These are phyloP conservation scores for Phialemoniopsis sp. DNA, from an alignment of 2,329 filamentous ascomycete genomes.

Conservation along the genomic window DNA sequence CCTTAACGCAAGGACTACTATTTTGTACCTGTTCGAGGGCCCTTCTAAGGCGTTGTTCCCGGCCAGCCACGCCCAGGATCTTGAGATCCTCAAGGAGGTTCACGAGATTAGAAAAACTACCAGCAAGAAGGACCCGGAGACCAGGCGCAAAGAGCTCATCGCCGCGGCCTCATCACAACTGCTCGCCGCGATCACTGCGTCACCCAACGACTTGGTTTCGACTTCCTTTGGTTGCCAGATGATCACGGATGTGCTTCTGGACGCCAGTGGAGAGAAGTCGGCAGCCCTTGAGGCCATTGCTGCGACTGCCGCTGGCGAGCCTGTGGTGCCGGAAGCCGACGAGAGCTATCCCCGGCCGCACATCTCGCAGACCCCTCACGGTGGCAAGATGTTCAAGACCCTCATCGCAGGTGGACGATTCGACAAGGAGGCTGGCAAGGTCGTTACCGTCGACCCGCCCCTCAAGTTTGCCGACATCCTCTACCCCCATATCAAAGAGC, in stretches of 20 bases:
- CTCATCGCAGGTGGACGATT: slow-evolving; percentile 87
- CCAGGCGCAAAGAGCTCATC: slow-evolving; percentile 72
- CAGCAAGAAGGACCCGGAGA: slow-evolving; percentile 85
- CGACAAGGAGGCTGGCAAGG: slow-evolving; percentile 66
- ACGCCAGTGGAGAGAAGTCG: slow-evolving; percentile 70
- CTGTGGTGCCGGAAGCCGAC: slow-evolving; percentile 32
- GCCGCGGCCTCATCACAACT: slow-evolving; percentile 70
- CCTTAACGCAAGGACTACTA: slow-evolving; percentile 58
- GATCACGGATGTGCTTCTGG: slow-evolving; percentile 76
- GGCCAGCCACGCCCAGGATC: slow-evolving; percentile 57
- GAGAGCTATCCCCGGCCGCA: slow-evolving; percentile 40
- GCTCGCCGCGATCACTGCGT: slow-evolving; percentile 66
- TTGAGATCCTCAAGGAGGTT: slow-evolving; percentile 71
- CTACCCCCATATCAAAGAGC: slow-evolving; percentile 74
- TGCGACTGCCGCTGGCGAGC: slow-evolving; percentile 55
- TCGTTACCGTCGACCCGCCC: slow-evolving; percentile 69
- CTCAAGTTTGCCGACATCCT: slow-evolving; percentile 77
- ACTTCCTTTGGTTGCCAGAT: slow-evolving; percentile 85
- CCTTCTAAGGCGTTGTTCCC: slow-evolving; percentile 59
- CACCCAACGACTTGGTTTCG: slow-evolving; percentile 63
- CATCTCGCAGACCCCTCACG: slow-evolving; percentile 56
- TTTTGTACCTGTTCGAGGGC: slow-evolving; percentile 79
- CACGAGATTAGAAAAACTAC: slow-evolving; percentile 76
- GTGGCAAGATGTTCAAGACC: slow-evolving; percentile 83
- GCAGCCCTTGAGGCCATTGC: slow-evolving; percentile 68